phyloP scores from a whole-genome alignment of 768 basidiomycete genomes.

The Mycena olivaceomarginata region DNA sequence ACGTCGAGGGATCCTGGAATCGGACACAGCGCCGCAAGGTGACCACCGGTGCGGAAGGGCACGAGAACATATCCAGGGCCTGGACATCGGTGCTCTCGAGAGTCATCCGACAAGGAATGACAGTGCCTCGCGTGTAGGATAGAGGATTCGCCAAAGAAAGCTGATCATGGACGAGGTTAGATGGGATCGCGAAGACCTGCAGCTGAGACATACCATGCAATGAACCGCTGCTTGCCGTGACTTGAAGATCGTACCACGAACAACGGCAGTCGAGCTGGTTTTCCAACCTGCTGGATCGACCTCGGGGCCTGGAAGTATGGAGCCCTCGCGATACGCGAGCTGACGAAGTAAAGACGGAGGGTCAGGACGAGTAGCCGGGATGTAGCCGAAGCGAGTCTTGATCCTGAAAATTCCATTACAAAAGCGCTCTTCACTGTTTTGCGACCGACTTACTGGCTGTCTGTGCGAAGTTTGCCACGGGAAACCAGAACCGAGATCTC shows the following conservation, averaged over 20 bases:
- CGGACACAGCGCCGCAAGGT: conserved; percentile 49
- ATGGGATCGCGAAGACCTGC: background rate
- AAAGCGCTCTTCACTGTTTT: background rate
- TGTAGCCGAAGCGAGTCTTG: conserved; percentile 71
- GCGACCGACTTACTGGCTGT: conserved; percentile 62
- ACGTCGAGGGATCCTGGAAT: conserved; percentile 56
- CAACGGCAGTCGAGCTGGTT: conserved; percentile 60
- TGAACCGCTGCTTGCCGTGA: conserved; percentile 61
- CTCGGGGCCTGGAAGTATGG: conserved; percentile 39
- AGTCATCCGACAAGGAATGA: conserved; percentile 66
- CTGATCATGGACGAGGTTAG: conserved; percentile 46
- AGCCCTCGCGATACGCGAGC: conserved; percentile 42
- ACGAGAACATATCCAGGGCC: conserved; percentile 64
- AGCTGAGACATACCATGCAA: conserved; percentile 60
- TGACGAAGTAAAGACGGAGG: conserved; percentile 42
- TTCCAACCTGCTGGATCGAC: conserved; percentile 72
- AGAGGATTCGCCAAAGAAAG: conserved; percentile 70
- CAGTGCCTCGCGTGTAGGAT: conserved; percentile 70
- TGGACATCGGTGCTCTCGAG: conserved; percentile 62
- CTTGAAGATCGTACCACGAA: conserved; percentile 64
- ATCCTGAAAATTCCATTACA: conserved; percentile 52
- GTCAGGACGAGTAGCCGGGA: conserved; percentile 43
- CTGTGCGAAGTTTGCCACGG: conserved; percentile 68
- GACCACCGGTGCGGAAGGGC: conserved; percentile 62
- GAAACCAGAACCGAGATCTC: conserved; percentile 68